Percentiles rank a stretch among this genome's conserved stretches.
Evolutionary conservation across 306 rosid species (phyloP).

Genomic region (Luffa acutangula): DNA sequence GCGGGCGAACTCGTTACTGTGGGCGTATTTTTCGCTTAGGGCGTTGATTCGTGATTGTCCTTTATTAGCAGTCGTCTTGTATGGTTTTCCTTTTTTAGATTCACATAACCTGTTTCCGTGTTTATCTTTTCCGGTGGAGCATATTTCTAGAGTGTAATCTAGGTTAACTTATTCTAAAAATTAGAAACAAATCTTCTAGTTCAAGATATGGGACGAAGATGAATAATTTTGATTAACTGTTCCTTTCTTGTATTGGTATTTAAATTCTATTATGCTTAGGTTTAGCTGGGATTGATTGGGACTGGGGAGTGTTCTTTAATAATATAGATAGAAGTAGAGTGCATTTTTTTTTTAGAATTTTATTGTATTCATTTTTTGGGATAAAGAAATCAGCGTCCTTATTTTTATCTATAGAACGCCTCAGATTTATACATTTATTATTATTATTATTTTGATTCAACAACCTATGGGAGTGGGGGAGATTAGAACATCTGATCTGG

Average conservation of each 20-base stretch:
- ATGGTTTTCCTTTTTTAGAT: not conserved
- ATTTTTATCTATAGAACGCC: not conserved
- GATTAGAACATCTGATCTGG: too few species aligned
- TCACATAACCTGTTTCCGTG: not conserved
- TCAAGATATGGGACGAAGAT: not conserved
- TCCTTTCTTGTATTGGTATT: not conserved
- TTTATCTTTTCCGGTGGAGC: not conserved
- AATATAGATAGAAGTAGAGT: not conserved
- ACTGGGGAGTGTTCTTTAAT: not conserved
- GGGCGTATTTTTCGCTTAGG: not conserved
- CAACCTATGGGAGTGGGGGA: too few species aligned
- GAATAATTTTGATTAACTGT: not conserved
- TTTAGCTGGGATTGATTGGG: not conserved
- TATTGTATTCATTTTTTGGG: not conserved
- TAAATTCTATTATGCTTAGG: not conserved
- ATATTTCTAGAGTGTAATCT: slow-evolving; percentile 3
- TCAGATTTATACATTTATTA: not conserved
- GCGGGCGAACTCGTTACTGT: not conserved
- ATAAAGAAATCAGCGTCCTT: not conserved
- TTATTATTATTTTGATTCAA: not conserved
- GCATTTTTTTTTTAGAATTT: not conserved
- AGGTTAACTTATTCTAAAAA: not conserved
- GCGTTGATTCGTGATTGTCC: not conserved
- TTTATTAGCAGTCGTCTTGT: not conserved
- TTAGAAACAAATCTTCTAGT: not conserved